Percentiles rank a stretch among this genome's conserved stretches.
These are phyloP conservation scores for Curvularia lunata DNA, from an alignment of 2,329 filamentous ascomycete genomes.

Conservation along the genomic window DNA sequence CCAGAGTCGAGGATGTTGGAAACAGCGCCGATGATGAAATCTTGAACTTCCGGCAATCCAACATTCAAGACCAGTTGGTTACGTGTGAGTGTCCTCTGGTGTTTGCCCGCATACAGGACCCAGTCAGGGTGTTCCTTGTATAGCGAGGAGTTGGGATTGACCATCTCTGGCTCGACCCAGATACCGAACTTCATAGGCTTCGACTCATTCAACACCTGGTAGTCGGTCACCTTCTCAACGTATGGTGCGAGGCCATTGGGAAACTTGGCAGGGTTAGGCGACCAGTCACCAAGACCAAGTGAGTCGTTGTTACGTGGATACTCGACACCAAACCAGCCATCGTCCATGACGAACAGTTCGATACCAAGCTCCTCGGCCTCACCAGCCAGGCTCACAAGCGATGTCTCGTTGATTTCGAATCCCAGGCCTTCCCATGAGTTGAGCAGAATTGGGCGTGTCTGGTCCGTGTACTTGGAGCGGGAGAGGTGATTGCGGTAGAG, in stretches of 20 bases:
- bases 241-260: conserved; percentile 62
- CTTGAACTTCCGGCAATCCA: conserved; percentile 66
- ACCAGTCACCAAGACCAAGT: conserved; percentile 69
- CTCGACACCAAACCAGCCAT: conserved; percentile 71
- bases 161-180: conserved; percentile 74
- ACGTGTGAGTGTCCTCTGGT: conserved; percentile 63
- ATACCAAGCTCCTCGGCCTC: conserved; percentile 65
- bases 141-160: conserved; percentile 66
- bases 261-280: conserved; percentile 64
- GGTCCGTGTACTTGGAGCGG: conserved; percentile 60
- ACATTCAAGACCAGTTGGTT: conserved; percentile 68
- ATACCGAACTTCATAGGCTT: conserved; percentile 65
- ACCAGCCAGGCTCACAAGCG: conserved; percentile 62
- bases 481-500: conserved; percentile 68
- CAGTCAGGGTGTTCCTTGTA: conserved; percentile 69
- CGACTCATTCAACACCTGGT: conserved; percentile 57
- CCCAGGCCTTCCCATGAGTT: conserved; percentile 71
- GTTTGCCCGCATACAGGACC: conserved; percentile 64
- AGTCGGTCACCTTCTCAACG: conserved; percentile 58
- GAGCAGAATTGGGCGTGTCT: conserved; percentile 62
- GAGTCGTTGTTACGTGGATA: conserved; percentile 65
- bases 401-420: conserved; percentile 64
- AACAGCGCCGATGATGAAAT: conserved; percentile 65
- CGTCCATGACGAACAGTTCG: conserved; percentile 69
- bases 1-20: conserved; percentile 61